Evolutionary conservation across 2,329 filamentous ascomycete genomes (phyloP).

Genomic region (Sporothrix dimorphospora): DNA sequence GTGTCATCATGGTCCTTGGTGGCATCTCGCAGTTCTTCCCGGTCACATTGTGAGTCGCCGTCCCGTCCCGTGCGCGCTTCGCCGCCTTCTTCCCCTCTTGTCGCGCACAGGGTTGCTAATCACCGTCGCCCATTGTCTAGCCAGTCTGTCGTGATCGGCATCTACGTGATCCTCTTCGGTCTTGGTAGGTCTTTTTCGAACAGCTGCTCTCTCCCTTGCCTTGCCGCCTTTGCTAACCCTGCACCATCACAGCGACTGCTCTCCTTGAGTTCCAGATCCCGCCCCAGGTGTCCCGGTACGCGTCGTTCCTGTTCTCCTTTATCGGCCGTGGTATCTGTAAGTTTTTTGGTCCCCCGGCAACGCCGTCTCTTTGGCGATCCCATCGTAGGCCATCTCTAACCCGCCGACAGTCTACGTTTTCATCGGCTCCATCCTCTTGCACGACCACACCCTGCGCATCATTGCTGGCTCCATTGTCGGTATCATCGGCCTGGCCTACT

Average conservation of each 20-base stretch:
- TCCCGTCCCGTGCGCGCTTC: slow-evolving; percentile 40
- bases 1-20: slow-evolving; percentile 83
- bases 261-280: slow-evolving; percentile 93
- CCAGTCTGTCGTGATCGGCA: slow-evolving; percentile 74
- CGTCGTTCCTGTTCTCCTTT: slow-evolving; percentile 97
- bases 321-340: slow-evolving; percentile 91
- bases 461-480: slow-evolving; percentile 80
- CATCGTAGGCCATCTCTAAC: neutral
- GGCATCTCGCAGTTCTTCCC: slow-evolving; percentile 75
- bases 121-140: slow-evolving; percentile 44
- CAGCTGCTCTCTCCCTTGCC: slow-evolving; percentile 33
- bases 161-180: slow-evolving; percentile 91
- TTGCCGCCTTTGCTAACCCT: neutral
- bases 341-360: slow-evolving; percentile 41
- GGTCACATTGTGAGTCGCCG: slow-evolving; percentile 58
- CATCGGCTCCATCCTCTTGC: slow-evolving; percentile 81
- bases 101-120: slow-evolving; percentile 23
- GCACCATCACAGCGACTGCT: slow-evolving; percentile 58
- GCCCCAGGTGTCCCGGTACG: slow-evolving; percentile 88
- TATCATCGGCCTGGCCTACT: slow-evolving; percentile 76
- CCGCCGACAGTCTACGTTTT: slow-evolving; percentile 83
- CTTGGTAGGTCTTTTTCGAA: slow-evolving; percentile 60
- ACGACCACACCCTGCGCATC: slow-evolving; percentile 66
- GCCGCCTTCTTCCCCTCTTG: neutral
- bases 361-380: neutral